Base-by-base conservation (phyloP, 371 early-diverging fungal genomes). In the Choanephora cucurbitarum region DNA sequence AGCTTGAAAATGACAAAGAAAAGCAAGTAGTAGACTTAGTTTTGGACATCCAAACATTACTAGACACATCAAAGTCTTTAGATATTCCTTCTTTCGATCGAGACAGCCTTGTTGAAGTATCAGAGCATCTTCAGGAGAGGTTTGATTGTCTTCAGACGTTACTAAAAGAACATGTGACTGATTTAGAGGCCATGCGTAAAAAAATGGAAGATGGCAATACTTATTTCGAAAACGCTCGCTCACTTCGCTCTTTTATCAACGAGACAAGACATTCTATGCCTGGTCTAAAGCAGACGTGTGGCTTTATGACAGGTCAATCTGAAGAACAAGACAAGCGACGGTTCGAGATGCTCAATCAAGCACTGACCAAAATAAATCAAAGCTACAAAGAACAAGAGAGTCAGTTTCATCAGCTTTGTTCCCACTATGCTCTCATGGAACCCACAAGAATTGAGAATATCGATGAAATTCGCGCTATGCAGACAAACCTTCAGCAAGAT, bases 291-390 rank as follows among this genome's bases (percentile, higher is more conserved):
- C 78, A 78, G 32, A 65, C 67, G 3, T 70, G 67, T 41, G 78
- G 78, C 6, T 74, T 78, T 37, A 74, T 78, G 58, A 78, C 72
- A 0, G 78, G 78, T 3, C 68, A 72, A 45, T 72, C 73, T 14
- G 66, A 72, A 45, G 69, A 70, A 21, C 75, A 78, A 32, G 78
- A 78, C 43, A 55, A 64, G 4, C 55, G 67, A 6, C 57, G 73
- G 0, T 67, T 60, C 42, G 62, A 68, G 1, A 60, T 46, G 42
- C 46, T 78, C 8, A 28, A 60, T 7, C 55, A 59, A 1, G 52
- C 64, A 0, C 23, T 68, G 6, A 42, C n/a, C 11, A 40, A 52
- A 14, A 52, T 76, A 42, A 41, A 47, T 8, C 9, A 43, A n/a
- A 34, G 59, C 0, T 68, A 58, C 28, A 44, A 49, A n/a, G 58